phyloP scores from a whole-genome alignment of 2,329 filamentous ascomycete genomes.

The Diaporthe sp. region DNA sequence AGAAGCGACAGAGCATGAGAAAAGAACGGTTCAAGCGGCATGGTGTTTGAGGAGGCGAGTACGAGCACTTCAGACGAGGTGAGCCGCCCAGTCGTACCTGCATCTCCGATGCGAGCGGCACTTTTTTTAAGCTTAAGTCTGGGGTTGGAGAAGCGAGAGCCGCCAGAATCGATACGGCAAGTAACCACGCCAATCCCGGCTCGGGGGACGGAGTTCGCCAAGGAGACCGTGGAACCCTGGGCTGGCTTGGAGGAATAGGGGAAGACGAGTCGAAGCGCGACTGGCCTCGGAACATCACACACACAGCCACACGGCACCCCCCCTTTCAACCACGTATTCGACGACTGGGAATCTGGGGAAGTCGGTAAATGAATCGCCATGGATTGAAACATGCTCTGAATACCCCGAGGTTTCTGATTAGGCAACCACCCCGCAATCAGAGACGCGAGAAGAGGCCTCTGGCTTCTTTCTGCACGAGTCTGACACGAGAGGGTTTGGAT shows the following conservation, averaged over 20 bases:
- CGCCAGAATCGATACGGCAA: neutral
- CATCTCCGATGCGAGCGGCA: constrained; percentile 17
- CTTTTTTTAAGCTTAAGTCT: neutral
- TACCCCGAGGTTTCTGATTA: neutral
- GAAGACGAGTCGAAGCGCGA: constrained; percentile 16
- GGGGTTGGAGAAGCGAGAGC: neutral
- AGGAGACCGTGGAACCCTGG: constrained; percentile 10
- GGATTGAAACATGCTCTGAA: constrained; percentile 12
- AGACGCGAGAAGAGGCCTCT: constrained; percentile 3
- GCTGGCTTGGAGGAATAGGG: constrained; percentile 10
- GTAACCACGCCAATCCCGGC: neutral
- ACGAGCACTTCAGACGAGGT: constrained; percentile 22
- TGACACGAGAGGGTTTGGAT: neutral
- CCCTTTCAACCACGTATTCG: neutral
- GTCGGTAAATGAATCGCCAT: neutral
- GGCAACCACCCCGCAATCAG: neutral
- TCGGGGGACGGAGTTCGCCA: constrained; percentile 11
- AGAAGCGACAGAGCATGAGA: neutral
- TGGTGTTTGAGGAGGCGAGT: constrained; percentile 21
- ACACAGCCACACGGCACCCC: neutral
- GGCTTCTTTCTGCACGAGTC: neutral
- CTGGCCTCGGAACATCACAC: neutral
- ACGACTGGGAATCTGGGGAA: neutral
- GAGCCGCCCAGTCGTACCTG: constrained; percentile 32
- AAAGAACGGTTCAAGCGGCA: constrained; percentile 23